Conservation (phyloP, 2,329 filamentous ascomycete species). For the Magnaporthiopsis poae region DNA sequence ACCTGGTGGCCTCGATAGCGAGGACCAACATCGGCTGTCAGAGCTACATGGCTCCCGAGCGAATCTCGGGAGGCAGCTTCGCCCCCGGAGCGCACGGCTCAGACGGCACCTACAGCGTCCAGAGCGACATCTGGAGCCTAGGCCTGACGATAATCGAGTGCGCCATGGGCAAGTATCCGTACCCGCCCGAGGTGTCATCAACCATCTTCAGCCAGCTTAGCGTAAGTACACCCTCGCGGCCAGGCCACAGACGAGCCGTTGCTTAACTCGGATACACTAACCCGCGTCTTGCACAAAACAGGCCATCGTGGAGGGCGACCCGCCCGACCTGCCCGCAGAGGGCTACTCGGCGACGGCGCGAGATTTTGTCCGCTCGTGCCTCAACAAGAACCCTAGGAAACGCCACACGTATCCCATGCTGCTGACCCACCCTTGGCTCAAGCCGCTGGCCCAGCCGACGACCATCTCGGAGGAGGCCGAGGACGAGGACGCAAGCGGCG, state of each 20-base stretch:
- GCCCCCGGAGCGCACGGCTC: slow-evolving; percentile 58
- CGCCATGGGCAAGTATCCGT: slow-evolving; percentile 86
- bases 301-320: slow-evolving; percentile 97
- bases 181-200: slow-evolving; percentile 92
- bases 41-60: slow-evolving; percentile 96
- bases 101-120: slow-evolving; percentile 88
- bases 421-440: slow-evolving; percentile 80
- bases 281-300: slow-evolving; percentile 27
- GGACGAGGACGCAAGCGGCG: slow-evolving; percentile 22
- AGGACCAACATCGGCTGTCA: slow-evolving; percentile 99
- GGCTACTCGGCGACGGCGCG: slow-evolving; percentile 70
- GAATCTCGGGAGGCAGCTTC: slow-evolving; percentile 79
- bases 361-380: slow-evolving; percentile 78
- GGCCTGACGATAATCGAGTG: slow-evolving; percentile 93
- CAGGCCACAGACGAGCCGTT: background rate
- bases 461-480: slow-evolving; percentile 27
- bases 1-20: slow-evolving; percentile 91
- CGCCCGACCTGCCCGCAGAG: slow-evolving; percentile 70
- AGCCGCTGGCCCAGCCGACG: slow-evolving; percentile 21
- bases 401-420: slow-evolving; percentile 91
- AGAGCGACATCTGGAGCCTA: slow-evolving; percentile 95
- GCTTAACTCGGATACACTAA: background rate
- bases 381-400: slow-evolving; percentile 85
- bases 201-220: slow-evolving; percentile 97
- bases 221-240: slow-evolving; percentile 48